A percentile compares a stretch with the other conserved stretches of the same genome.
Evolutionary conservation across 73 alveolate genomes (phyloP).

Genomic region (Paramecium caudatum): DNA sequence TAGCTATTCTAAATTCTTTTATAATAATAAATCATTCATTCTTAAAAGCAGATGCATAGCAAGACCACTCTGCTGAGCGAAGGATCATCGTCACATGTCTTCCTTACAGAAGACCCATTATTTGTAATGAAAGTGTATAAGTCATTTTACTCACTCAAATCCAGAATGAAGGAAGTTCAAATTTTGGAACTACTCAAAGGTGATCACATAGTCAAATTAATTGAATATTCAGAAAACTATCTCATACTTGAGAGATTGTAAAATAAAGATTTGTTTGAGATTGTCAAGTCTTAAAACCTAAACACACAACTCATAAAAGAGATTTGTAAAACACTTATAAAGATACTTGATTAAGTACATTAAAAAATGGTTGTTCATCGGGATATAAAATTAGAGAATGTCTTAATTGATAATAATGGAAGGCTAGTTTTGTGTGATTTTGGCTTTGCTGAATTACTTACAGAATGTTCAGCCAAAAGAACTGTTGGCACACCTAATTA

Average conservation of each 20-base stretch:
- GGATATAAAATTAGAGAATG: constrained; percentile 32
- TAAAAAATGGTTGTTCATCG: constrained; percentile 6
- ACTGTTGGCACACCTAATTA: constrained; percentile 55
- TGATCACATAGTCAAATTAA: constrained; percentile 22
- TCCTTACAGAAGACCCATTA: constrained; percentile 33
- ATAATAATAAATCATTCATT: constrained; percentile 39
- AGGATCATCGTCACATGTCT: constrained; percentile 53
- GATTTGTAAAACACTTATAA: not conserved
- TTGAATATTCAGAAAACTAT: constrained; percentile 7
- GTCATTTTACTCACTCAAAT: not conserved
- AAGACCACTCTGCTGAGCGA: constrained; percentile 29
- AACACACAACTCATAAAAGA: constrained; percentile 18
- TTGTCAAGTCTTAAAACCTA: not conserved
- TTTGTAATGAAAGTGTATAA: constrained; percentile 38
- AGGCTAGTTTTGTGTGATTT: constrained; percentile 45
- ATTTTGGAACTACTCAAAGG: constrained; percentile 19
- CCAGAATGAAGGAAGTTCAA: constrained; percentile 57
- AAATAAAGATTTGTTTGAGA: constrained; percentile 10
- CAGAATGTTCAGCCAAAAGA: constrained; percentile 35
- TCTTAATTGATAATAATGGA: not conserved
- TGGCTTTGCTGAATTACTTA: constrained; percentile 42
- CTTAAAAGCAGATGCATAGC: constrained; percentile 40
- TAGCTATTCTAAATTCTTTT: constrained; percentile 13
- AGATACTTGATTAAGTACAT: not conserved
- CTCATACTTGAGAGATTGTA: constrained; percentile 12